Conservation (phyloP, 202 grass and related monocot genomes). For the Carex arenaria region DNA sequence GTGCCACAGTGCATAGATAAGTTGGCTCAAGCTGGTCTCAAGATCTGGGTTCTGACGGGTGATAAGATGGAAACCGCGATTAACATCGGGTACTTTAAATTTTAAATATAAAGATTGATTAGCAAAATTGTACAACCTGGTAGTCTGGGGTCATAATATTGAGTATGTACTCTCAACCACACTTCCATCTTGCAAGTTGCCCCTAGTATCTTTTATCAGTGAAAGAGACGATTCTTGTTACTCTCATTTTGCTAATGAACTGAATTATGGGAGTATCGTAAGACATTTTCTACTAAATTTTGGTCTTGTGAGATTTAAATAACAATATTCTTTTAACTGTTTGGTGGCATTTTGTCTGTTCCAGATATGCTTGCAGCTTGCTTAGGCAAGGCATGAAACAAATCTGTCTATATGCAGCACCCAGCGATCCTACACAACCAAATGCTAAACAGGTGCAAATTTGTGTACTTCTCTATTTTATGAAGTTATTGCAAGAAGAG, state of each 20-base stretch:
- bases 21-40: slow-evolving; percentile 98
- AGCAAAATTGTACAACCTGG: background rate
- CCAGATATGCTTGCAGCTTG: slow-evolving; percentile 93
- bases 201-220: background rate
- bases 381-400: slow-evolving; percentile 94
- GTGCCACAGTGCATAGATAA: slow-evolving; percentile 97
- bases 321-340: background rate
- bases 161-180: background rate
- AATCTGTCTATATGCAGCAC: slow-evolving; percentile 59
- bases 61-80: slow-evolving; percentile 99
- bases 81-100: slow-evolving; percentile 78
- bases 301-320: background rate
- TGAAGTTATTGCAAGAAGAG: slow-evolving; percentile 18
- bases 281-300: background rate
- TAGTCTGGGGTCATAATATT: background rate
- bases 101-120: background rate
- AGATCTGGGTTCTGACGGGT: slow-evolving; percentile 98
- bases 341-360: slow-evolving; percentile 29
- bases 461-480: slow-evolving; percentile 16
- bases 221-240: background rate
- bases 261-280: background rate
- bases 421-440: slow-evolving; percentile 52
- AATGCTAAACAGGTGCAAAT: slow-evolving; percentile 75
- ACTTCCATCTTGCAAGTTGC: background rate
- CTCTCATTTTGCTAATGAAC: background rate